A percentile compares a stretch with the other conserved stretches of the same genome.
These are phyloP conservation scores for Umbelopsis sp. DNA, from an alignment of 192 early-diverging fungal genomes.

Conservation along the genomic window DNA sequence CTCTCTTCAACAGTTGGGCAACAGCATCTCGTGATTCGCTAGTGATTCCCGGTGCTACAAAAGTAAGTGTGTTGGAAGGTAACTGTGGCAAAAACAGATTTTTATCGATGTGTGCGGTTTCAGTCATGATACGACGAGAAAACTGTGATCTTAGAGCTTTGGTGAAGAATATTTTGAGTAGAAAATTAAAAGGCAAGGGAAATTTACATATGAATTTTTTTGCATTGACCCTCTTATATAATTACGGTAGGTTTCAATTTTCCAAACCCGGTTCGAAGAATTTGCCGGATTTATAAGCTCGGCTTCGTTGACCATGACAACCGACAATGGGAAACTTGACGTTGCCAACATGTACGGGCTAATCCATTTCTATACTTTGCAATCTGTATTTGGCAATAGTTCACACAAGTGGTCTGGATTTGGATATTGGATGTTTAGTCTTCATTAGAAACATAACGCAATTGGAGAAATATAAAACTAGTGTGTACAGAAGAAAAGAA, in stretches of 20 bases:
- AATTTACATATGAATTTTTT: background rate
- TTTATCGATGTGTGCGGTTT: background rate
- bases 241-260: no score
- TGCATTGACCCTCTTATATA: no score
- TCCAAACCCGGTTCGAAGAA: no score
- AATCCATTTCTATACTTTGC: no score
- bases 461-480: background rate
- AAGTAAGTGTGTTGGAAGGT: slow-evolving; percentile 11
- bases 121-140: slow-evolving; percentile 8
- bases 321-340: no score
- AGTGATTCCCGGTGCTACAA: slow-evolving; percentile 48
- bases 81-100: background rate
- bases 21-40: slow-evolving; percentile 39
- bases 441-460: no score
- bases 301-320: no score
- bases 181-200: background rate
- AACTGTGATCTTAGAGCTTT: background rate
- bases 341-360: no score
- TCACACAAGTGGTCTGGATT: no score
- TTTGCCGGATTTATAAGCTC: no score
- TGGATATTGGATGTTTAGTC: no score
- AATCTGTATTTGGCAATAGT: no score
- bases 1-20: slow-evolving; percentile 48
- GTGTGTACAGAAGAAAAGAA: slow-evolving; percentile 3
- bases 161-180: background rate